These are phyloP conservation scores for Rhodotorula sp. DNA, from an alignment of 1,284 basidiomycete genomes.

Conservation along the genomic window DNA sequence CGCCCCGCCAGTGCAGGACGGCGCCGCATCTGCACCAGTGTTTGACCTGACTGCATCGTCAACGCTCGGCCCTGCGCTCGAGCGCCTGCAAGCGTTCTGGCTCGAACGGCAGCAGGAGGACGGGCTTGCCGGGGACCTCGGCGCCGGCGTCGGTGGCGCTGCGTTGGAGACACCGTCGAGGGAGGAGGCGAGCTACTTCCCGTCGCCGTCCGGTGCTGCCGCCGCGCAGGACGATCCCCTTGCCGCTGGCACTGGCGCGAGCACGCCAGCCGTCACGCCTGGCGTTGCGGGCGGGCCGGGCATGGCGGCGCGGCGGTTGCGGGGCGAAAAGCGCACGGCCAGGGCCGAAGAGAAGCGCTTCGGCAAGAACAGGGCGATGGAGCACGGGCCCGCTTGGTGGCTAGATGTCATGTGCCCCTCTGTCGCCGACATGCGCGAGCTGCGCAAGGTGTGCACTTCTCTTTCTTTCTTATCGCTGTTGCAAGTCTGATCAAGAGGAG, in stretches of 20 bases:
- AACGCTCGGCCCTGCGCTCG: slow-evolving; percentile 40
- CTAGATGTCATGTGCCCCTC: slow-evolving; percentile 86
- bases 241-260: not conserved
- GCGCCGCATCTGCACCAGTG: slow-evolving; percentile 22
- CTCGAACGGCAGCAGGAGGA: slow-evolving; percentile 42
- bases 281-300: slow-evolving; percentile 15
- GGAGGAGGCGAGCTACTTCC: slow-evolving; percentile 27
- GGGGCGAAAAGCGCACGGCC: slow-evolving; percentile 35
- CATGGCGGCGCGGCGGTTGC: slow-evolving; percentile 6
- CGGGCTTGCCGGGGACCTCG: slow-evolving; percentile 42
- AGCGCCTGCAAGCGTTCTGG: slow-evolving; percentile 44
- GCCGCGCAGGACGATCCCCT: not conserved
- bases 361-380: slow-evolving; percentile 32
- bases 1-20: not conserved
- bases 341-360: slow-evolving; percentile 32
- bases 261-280: slow-evolving; percentile 28
- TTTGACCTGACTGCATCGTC: slow-evolving; percentile 40
- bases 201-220: not conserved
- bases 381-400: slow-evolving; percentile 70
- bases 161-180: not conserved
- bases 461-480: too few species aligned
- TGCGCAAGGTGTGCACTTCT: slow-evolving; percentile 71
- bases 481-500: slow-evolving; percentile 9
- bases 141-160: slow-evolving; percentile 20
- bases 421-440: slow-evolving; percentile 83